Base-by-base conservation (phyloP, 768 basidiomycete species). In the Macrolepiota fuliginosa region DNA sequence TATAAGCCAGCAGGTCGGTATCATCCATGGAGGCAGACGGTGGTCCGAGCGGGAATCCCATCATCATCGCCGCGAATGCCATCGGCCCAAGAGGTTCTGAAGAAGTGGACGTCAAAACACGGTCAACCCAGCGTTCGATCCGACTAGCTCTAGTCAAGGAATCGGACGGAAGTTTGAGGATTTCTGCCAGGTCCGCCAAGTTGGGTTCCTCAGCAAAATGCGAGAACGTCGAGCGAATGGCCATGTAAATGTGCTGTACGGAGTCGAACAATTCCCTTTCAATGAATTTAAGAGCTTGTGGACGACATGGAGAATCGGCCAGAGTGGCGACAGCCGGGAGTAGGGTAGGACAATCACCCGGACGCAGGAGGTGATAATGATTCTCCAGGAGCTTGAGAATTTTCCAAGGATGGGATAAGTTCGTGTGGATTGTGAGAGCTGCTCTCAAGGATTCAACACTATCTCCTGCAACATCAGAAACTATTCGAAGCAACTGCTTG, bases 11-110 rank as follows among this genome's bases (percentile, higher is more conserved):
- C 39, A 82, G 69, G 2, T 68, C 71, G 29, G 71, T 71, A 47
- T 71, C 62, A 68, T 76, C 49, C 1, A 49, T 35, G 73, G 77
- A 63, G 72, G 70, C 24, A 7, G 62, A 0, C 13, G 67, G 71
- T 3, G 68, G 54, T 54, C 56, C 56, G 4, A 76, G 49, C 2
- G 76, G 76, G 2, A 79, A 63, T 1, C 77, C 76, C 70, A 87
- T 83, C 79, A 89, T 81, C 79, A 88, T 81, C 15, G 86, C 86
- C 0, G 88, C 86, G 56, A 89, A 80, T 2, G 85, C 80, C 77
- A 87, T 78, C 1, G 85, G 84, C 62, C 83, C 75, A 35, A 81
- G 54, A 1, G 73, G 62, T 0, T 64, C 68, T 2, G 70, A 68
- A 9, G 69, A 58, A 1, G 71, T 71, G 0, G 79, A 78, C 0